phyloP scores from a whole-genome alignment of 495 filamentous ascomycete genomes.

The Physcia stellaris region DNA sequence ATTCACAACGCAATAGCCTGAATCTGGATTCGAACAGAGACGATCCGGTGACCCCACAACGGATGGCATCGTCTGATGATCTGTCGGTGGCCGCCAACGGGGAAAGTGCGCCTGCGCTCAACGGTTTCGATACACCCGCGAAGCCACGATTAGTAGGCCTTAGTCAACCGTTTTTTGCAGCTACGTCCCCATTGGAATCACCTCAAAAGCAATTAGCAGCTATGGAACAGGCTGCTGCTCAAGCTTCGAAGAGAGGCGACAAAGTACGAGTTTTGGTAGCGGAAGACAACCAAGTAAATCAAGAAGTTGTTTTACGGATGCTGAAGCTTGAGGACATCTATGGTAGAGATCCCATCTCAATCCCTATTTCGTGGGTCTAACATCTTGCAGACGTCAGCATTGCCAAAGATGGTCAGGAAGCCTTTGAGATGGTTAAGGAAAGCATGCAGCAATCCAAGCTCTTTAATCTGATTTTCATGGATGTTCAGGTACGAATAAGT shows the following conservation, averaged over 20 bases:
- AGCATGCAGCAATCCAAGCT: constrained; percentile 57
- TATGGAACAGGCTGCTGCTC: constrained; percentile 33
- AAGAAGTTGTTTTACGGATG: constrained; percentile 78
- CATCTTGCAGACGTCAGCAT: constrained; percentile 49
- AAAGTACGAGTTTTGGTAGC: constrained; percentile 79
- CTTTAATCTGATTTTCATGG: constrained; percentile 88
- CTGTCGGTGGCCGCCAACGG: constrained; percentile 14
- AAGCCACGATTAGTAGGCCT: constrained; percentile 69
- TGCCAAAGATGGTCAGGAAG: constrained; percentile 80
- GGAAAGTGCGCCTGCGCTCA: constrained; percentile 6
- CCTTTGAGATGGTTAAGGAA: constrained; percentile 69
- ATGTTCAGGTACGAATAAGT: constrained; percentile 38
- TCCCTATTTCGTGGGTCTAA: constrained; percentile 9
- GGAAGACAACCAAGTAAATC: constrained; percentile 90
- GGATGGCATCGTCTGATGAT: constrained; percentile 14
- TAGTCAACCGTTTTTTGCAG: constrained; percentile 74
- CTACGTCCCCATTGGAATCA: constrained; percentile 32
- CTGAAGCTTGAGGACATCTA: constrained; percentile 56
- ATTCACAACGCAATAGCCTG: constrained; percentile 17
- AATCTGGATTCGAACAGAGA: constrained; percentile 8
- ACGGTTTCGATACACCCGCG: constrained; percentile 15
- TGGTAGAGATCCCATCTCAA: constrained; percentile 21
- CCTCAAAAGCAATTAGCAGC: constrained; percentile 33
- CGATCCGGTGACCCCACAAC: constrained; percentile 5
- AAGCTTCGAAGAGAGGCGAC: constrained; percentile 31